These are phyloP conservation scores for Mucor plumbeus DNA, from an alignment of 371 early-diverging fungal species.

Conservation along the genomic window DNA sequence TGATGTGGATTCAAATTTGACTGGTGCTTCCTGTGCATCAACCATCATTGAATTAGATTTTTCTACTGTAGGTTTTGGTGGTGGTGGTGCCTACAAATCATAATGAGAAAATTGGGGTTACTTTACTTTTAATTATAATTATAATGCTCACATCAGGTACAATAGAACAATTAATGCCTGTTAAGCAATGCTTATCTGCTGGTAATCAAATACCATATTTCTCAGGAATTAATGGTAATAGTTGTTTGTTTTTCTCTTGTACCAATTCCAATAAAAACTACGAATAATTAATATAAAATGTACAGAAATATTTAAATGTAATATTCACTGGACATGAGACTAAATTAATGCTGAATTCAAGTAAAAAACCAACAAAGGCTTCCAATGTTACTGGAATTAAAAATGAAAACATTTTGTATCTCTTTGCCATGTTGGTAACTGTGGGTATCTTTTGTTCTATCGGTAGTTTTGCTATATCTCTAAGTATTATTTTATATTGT, in stretches of 20 bases:
- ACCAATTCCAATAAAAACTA: conserved; percentile 88
- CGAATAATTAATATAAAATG: background rate
- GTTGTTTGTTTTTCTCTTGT: conserved; percentile 83
- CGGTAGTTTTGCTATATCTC: conserved; percentile 66
- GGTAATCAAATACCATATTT: conserved; percentile 92
- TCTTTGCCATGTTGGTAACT: conserved; percentile 84
- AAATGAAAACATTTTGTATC: conserved; percentile 89
- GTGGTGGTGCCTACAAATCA: conserved; percentile 42
- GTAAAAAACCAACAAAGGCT: conserved; percentile 54
- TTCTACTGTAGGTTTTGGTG: conserved; percentile 35
- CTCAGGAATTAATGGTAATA: conserved; percentile 89
- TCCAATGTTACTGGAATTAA: conserved; percentile 85
- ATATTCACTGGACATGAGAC: conserved; percentile 85
- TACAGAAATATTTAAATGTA: background rate
- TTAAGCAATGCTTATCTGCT: conserved; percentile 89
- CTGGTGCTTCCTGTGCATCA: conserved; percentile 23
- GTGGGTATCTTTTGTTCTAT: conserved; percentile 86
- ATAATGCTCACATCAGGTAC: conserved; percentile 73
- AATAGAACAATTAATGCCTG: conserved; percentile 89
- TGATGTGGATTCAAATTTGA: conserved; percentile 1
- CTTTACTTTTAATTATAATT: too few species aligned
- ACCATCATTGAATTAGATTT: conserved; percentile 17
- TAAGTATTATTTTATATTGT: conserved; percentile 16
- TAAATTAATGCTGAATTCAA: conserved; percentile 87
- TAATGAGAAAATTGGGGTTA: background rate